Evolutionary conservation across 2,329 filamentous ascomycete genomes (phyloP), one percentile per base, ranked within the genome.

Genomic region (Fusarium anthophilum): DNA sequence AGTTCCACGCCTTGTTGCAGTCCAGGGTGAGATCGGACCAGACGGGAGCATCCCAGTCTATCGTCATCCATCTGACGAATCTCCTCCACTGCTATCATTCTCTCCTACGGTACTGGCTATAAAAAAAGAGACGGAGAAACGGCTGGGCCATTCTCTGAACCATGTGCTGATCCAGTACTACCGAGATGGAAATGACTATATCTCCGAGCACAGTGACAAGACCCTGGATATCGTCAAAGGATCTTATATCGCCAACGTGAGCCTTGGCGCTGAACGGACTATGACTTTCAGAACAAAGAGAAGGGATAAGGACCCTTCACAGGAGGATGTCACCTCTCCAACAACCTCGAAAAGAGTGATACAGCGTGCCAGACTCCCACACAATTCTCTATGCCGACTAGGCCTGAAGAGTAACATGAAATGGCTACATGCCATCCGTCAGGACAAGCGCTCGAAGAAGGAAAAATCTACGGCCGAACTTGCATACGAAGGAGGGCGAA

Each of bases 201-300:
- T 99, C 71, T 96, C 94, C 2, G 96, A 99, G 80, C 96, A 99
- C 80, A 97, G 94, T 44, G 96, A 99, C 81, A 99, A 99, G 84
- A 98, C 96, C 0, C 86, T 99, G 30, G 96, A 99, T 80, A 96
- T 99, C 64, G 91, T 91, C 18, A 90, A 89, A 32, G 91, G 88
- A 9, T 96, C 93, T 30, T 95, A 88, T 68, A 97, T 99, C 75
- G 94, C 95, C 74, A 99, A 98, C 79, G 91, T 98, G 56, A 98
- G 94, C 74, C 88, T 98, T n/a, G 96, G 96, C 3, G 95, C 96
- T 2, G 92, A 97, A 83, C 88, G 96, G 60, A 95, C 91, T 6
- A 98, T 98, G 95, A 88, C 93, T 1, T 89, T 99, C 41, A 91
- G 96, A 58, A 96, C 93, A 17, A 98, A 97, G 84, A 92, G 93